A percentile compares a stretch with the other conserved stretches of the same genome.
phyloP scores from a whole-genome alignment of 768 basidiomycete species.

The Russula olivacea region DNA sequence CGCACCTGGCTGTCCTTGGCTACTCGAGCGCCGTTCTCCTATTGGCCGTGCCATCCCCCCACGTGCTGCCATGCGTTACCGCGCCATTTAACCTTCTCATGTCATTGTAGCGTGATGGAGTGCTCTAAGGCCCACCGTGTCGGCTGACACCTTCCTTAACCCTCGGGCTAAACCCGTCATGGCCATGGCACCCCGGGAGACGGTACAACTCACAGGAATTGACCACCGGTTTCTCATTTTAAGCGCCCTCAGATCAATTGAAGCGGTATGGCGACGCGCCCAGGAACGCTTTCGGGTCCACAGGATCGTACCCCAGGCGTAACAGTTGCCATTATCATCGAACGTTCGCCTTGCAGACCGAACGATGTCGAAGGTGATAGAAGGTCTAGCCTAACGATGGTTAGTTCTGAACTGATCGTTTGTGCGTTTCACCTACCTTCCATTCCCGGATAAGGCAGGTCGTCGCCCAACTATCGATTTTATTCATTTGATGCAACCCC shows the following conservation, averaged over 20 bases:
- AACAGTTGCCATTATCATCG: background rate
- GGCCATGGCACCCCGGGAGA: background rate
- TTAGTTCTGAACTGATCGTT: background rate
- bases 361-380: no score
- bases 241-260: background rate
- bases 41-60: background rate
- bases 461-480: background rate
- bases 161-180: background rate
- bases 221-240: background rate
- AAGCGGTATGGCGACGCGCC: no score
- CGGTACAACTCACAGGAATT: background rate
- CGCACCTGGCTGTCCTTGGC: background rate
- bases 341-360: background rate
- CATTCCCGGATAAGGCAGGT: background rate
- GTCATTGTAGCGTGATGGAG: background rate
- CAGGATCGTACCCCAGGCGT: background rate
- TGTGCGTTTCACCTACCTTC: background rate
- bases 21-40: background rate
- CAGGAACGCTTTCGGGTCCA: background rate
- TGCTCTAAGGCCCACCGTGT: background rate
- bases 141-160: background rate
- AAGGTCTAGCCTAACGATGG: background rate
- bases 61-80: background rate
- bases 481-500: background rate
- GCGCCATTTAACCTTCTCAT: background rate